Conservation (phyloP, 140 eudicot genomes). For the Oenanthe javanica region DNA sequence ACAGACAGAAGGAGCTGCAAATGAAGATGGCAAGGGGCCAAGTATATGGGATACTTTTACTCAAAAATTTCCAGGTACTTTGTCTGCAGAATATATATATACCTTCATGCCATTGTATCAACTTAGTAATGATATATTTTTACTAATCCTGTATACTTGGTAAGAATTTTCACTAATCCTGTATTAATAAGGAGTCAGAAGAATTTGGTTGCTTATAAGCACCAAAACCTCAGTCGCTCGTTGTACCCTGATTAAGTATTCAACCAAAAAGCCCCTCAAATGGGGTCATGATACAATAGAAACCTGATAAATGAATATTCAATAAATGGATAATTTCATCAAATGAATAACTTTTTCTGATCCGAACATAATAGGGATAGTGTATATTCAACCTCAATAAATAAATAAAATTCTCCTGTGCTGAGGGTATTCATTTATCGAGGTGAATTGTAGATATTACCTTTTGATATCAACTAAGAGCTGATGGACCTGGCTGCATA, state of each 20-base stretch:
- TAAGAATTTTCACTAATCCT: not conserved
- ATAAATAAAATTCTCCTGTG: no score
- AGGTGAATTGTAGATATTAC: not conserved
- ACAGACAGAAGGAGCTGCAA: conserved; percentile 29
- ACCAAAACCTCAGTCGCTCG: no score
- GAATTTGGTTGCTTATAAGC: not conserved
- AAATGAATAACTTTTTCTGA: no score
- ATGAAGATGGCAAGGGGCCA: conserved; percentile 26
- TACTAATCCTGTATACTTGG: not conserved
- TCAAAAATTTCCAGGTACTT: conserved; percentile 19
- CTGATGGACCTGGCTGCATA: not conserved
- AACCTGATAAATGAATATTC: no score
- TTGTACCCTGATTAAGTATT: no score
- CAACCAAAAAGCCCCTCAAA: not conserved
- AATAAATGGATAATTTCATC: no score
- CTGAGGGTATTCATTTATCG: no score
- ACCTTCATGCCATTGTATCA: not conserved
- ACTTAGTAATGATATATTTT: no score
- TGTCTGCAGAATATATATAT: no score
- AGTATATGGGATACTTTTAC: conserved; percentile 28
- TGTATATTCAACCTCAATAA: no score
- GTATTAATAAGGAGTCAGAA: not conserved
- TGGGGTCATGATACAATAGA: not conserved
- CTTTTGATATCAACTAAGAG: not conserved
- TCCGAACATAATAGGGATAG: no score